Percentiles rank a stretch among this genome's conserved stretches.
phyloP scores from a whole-genome alignment of 371 early-diverging fungal genomes.

The Mortierella polycephala region DNA sequence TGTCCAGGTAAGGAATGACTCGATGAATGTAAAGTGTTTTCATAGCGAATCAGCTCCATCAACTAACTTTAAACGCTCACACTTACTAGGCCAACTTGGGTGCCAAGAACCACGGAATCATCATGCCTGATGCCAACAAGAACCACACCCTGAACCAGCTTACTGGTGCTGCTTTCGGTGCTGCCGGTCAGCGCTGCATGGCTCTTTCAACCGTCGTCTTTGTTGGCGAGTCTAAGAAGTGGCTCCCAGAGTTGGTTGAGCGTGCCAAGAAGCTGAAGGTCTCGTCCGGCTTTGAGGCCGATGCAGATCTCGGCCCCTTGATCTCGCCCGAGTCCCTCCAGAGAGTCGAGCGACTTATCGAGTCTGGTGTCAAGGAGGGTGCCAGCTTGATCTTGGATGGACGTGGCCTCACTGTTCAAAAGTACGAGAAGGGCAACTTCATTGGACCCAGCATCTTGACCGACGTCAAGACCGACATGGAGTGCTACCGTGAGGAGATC shows the following conservation, averaged over 20 bases:
- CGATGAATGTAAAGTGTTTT: neutral
- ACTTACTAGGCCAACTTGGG: slow-evolving; percentile 84
- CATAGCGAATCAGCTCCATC: neutral
- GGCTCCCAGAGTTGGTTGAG: slow-evolving; percentile 92
- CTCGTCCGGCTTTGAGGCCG: slow-evolving; percentile 86
- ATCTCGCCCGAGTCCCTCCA: slow-evolving; percentile 85
- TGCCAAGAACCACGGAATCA: slow-evolving; percentile 98
- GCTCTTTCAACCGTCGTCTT: slow-evolving; percentile 93
- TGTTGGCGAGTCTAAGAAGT: slow-evolving; percentile 89
- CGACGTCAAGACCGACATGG: slow-evolving; percentile 86
- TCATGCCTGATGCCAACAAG: slow-evolving; percentile 92
- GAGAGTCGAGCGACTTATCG: slow-evolving; percentile 85
- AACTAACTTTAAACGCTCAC: neutral
- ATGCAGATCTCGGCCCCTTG: slow-evolving; percentile 93
- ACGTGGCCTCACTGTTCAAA: slow-evolving; percentile 74
- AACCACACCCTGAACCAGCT: slow-evolving; percentile 92
- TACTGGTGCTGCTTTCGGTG: slow-evolving; percentile 96
- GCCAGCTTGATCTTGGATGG: slow-evolving; percentile 92
- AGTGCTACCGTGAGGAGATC: slow-evolving; percentile 95
- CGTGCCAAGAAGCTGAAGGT: slow-evolving; percentile 90
- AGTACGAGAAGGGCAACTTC: slow-evolving; percentile 94
- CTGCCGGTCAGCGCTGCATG: slow-evolving; percentile 97
- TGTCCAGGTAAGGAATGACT: slow-evolving; percentile 71
- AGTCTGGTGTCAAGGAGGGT: slow-evolving; percentile 90
- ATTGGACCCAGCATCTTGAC: slow-evolving; percentile 91